Percentiles rank a stretch among this genome's conserved stretches.
Conservation (phyloP, 768 basidiomycete species). For the Pisolithus albus region DNA sequence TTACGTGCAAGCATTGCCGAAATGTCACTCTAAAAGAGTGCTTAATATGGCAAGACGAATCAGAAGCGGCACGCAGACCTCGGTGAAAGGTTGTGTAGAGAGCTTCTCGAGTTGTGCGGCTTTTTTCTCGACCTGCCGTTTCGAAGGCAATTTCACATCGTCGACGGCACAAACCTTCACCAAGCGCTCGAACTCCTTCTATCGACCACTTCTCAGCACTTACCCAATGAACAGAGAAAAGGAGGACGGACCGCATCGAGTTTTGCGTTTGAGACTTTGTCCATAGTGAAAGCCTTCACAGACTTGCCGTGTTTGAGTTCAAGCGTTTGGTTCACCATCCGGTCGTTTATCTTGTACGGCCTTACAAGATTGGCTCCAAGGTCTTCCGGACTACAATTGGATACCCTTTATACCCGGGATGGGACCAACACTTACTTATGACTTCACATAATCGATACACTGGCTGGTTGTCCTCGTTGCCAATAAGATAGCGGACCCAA, state of each 20-base stretch:
- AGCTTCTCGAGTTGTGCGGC: constrained; percentile 53
- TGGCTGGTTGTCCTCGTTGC: constrained; percentile 45
- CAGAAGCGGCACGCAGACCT: constrained; percentile 42
- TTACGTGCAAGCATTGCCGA: constrained; percentile 71
- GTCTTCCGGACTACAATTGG: constrained; percentile 31
- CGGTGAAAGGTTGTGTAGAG: constrained; percentile 61
- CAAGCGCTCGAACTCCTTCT: constrained; percentile 74
- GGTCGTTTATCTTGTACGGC: constrained; percentile 67
- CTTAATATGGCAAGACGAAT: constrained; percentile 7
- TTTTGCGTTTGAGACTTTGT: constrained; percentile 73
- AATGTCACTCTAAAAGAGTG: constrained; percentile 61
- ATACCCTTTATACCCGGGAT: not conserved
- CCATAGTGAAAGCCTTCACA: constrained; percentile 60
- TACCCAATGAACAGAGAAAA: not conserved
- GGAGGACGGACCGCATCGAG: constrained; percentile 51
- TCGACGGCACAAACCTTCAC: constrained; percentile 38
- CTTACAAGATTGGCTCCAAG: constrained; percentile 48
- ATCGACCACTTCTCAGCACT: constrained; percentile 9
- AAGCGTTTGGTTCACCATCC: constrained; percentile 56
- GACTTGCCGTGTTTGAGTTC: constrained; percentile 75
- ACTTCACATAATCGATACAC: constrained; percentile 85
- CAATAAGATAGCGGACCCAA: constrained; percentile 84
- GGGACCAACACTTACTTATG: constrained; percentile 45
- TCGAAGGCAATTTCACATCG: constrained; percentile 60
- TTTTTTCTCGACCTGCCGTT: constrained; percentile 61